Conservation (phyloP, 495 filamentous ascomycete species). For the Bathelium albidoporum region DNA sequence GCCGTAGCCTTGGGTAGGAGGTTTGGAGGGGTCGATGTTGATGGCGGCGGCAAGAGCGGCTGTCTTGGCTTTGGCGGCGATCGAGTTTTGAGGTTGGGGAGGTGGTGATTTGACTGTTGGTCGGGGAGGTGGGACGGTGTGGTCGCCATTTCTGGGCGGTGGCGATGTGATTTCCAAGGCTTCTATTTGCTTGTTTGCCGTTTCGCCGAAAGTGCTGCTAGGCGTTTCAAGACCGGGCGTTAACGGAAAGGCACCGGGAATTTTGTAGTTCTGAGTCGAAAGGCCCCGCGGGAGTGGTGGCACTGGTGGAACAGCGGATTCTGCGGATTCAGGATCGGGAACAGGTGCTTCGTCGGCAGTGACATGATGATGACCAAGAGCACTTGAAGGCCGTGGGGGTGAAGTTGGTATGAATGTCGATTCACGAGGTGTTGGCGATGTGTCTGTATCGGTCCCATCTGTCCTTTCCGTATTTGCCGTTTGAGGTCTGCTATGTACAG, state of each 20-base stretch:
- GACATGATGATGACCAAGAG: slow-evolving; percentile 1
- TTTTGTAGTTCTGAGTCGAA: slow-evolving; percentile 1
- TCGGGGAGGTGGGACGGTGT: background rate
- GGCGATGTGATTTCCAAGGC: background rate
- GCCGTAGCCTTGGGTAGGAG: background rate
- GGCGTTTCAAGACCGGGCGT: background rate
- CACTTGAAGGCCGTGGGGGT: background rate
- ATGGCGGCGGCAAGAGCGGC: background rate
- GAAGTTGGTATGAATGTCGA: background rate
- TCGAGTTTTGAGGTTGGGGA: background rate
- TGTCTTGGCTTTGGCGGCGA: background rate
- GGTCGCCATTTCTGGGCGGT: background rate
- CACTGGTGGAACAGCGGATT: background rate
- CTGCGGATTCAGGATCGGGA: background rate
- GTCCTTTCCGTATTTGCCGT: background rate
- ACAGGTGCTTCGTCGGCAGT: background rate
- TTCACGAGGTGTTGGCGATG: background rate
- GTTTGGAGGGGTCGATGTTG: background rate
- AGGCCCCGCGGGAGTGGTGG: background rate
- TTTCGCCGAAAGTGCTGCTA: background rate
- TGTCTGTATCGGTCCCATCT: background rate
- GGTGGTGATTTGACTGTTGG: background rate
- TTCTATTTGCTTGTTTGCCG: background rate
- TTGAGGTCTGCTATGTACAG: background rate
- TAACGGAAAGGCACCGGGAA: background rate